A percentile compares a stretch with the other conserved stretches of the same genome.
Evolutionary conservation across 73 alveolate species (phyloP).

Genomic region (Loxodes magnus): DNA sequence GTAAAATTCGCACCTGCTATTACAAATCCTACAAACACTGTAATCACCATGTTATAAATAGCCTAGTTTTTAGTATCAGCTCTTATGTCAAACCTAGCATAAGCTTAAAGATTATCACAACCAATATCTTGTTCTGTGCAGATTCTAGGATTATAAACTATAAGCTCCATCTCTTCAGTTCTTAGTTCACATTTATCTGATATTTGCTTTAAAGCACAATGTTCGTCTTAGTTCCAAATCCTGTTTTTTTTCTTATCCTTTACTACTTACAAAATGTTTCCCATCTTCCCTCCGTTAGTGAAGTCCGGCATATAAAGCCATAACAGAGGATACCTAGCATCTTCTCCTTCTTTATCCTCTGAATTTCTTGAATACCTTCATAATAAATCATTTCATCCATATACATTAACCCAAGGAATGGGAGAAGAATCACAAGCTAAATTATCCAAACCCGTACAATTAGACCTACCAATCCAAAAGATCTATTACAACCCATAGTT

Average conservation of each 20-base stretch:
- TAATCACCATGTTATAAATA: constrained; percentile 24
- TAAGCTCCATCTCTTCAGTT: constrained; percentile 37
- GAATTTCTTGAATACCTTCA: constrained; percentile 14
- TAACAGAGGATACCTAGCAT: constrained; percentile 9
- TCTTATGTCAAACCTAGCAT: constrained; percentile 34
- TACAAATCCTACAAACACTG: constrained; percentile 47
- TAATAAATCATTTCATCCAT: constrained; percentile 47
- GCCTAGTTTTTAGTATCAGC: constrained; percentile 22
- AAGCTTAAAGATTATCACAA: constrained; percentile 36
- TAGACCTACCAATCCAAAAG: constrained; percentile 57
- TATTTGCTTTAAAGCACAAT: constrained; percentile 1
- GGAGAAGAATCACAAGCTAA: constrained; percentile 13
- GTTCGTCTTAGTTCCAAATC: no score
- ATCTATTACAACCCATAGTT: constrained; percentile 43
- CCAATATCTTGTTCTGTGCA: constrained; percentile 14
- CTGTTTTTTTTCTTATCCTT: no score
- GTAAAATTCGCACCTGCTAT: constrained; percentile 39
- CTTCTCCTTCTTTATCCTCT: constrained; percentile 28
- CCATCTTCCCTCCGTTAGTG: constrained; percentile 25
- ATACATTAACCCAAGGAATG: constrained; percentile 19
- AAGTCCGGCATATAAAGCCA: constrained; percentile 54
- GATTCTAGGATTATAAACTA: constrained; percentile 22
- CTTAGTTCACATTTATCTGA: constrained; percentile 11
- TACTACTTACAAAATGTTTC: background rate
- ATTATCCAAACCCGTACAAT: constrained; percentile 16